Conservation (phyloP, 805 yeast species). For the Candida multigemmis region DNA sequence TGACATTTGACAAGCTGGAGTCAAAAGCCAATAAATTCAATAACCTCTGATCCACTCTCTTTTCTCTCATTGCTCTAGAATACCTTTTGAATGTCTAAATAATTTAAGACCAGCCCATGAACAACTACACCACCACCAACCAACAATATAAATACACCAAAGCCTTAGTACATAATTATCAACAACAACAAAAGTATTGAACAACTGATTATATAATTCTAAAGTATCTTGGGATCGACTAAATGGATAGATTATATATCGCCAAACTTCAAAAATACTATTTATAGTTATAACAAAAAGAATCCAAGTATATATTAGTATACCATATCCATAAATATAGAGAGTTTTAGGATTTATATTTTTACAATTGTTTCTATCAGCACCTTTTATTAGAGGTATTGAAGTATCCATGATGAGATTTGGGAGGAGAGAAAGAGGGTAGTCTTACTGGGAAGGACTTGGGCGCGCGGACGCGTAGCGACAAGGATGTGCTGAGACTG, state of each 20-base stretch:
- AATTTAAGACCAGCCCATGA: slow-evolving; percentile 79
- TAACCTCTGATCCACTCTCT: no score
- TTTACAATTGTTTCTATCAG: no score
- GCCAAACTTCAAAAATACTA: slow-evolving; percentile 27
- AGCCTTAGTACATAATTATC: slow-evolving; percentile 23
- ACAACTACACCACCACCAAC: slow-evolving; percentile 58
- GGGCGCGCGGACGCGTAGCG: no score
- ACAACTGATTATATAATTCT: slow-evolving; percentile 6
- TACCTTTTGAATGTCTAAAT: slow-evolving; percentile 71
- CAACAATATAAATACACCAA: slow-evolving; percentile 32
- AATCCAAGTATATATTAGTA: slow-evolving; percentile 20
- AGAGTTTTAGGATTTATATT: no score
- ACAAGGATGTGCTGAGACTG: no score
- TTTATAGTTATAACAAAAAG: slow-evolving; percentile 23
- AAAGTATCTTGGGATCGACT: slow-evolving; percentile 4
- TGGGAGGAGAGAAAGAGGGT: no score
- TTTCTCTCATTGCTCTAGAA: no score
- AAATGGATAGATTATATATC: slow-evolving; percentile 21
- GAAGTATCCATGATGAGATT: no score
- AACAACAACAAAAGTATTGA: slow-evolving; percentile 8
- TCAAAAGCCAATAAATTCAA: no score
- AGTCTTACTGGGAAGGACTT: no score
- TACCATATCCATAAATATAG: slow-evolving; percentile 21
- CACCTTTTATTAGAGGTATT: no score
- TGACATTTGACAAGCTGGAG: no score